A percentile compares a stretch with the other conserved stretches of the same genome.
phyloP scores from a whole-genome alignment of 106 monocot species.

The Dendrobium chrysotoxum region DNA sequence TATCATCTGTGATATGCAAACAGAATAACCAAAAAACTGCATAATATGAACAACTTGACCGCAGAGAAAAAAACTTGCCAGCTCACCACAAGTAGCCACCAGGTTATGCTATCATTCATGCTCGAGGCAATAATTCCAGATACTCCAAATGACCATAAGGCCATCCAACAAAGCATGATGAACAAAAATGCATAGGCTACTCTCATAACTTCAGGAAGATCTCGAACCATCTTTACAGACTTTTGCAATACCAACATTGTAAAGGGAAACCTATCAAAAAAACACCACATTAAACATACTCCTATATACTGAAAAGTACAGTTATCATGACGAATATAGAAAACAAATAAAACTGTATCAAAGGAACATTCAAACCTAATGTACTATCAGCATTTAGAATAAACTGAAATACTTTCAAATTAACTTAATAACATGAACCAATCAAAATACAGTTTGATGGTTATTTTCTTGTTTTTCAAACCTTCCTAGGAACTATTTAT shows the following conservation, averaged over 20 bases:
- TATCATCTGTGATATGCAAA: background rate
- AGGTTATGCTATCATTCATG: conserved; percentile 47
- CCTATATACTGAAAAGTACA: background rate
- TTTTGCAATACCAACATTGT: conserved; percentile 95
- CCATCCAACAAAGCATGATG: conserved; percentile 87
- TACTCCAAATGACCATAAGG: conserved; percentile 90
- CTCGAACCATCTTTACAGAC: conserved; percentile 75
- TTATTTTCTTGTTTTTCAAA: background rate
- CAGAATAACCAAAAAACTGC: background rate
- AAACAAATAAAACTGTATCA: background rate
- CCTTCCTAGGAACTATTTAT: background rate
- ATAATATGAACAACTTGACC: conserved; percentile 9
- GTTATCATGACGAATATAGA: background rate
- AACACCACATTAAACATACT: background rate
- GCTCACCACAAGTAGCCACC: conserved; percentile 99
- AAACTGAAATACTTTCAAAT: background rate
- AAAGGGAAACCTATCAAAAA: conserved; percentile 67
- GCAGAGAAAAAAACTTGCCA: conserved; percentile 83
- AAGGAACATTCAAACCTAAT: background rate
- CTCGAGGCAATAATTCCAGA: conserved; percentile 72
- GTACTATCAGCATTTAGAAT: background rate
- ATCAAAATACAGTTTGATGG: background rate
- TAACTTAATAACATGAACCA: background rate
- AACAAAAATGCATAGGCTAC: conserved; percentile 61
- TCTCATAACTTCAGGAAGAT: conserved; percentile 70